Conservation (phyloP, 2,329 filamentous ascomycete species). For the Beauveria bassiana region DNA sequence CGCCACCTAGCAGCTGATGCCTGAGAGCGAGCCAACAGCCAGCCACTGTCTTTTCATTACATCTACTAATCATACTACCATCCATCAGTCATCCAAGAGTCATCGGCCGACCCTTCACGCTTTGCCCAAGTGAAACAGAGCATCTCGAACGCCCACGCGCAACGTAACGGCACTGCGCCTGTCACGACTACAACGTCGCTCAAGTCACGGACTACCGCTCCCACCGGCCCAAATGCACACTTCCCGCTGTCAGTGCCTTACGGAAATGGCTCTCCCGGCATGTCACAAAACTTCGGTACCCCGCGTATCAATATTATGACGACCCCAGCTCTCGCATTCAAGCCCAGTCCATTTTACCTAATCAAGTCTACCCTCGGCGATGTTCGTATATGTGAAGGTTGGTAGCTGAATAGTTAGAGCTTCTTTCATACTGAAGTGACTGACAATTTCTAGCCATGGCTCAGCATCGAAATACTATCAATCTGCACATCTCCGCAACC, state of each 20-base stretch:
- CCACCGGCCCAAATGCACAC: slow-evolving; percentile 11
- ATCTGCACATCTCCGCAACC: slow-evolving; percentile 38
- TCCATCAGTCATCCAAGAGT: slow-evolving; percentile 34
- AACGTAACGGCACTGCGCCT: slow-evolving; percentile 21
- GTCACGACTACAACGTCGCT: slow-evolving; percentile 15
- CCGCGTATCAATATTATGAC: slow-evolving; percentile 14
- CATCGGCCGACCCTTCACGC: slow-evolving; percentile 29
- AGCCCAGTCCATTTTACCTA: slow-evolving; percentile 78
- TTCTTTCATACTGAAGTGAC: not conserved
- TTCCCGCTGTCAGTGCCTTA: slow-evolving; percentile 5
- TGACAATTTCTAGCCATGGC: slow-evolving; percentile 46
- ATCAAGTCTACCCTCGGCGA: slow-evolving; percentile 58
- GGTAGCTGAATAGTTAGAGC: slow-evolving; percentile 5
- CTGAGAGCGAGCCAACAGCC: not conserved
- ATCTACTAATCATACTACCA: not conserved
- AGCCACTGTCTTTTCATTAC: not conserved
- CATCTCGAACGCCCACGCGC: slow-evolving; percentile 27
- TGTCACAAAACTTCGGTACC: slow-evolving; percentile 7
- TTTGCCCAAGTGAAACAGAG: slow-evolving; percentile 38
- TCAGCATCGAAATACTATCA: slow-evolving; percentile 42
- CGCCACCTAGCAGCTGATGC: not conserved
- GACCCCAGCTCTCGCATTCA: slow-evolving; percentile 34
- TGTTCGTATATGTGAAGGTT: slow-evolving; percentile 66
- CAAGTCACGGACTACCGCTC: slow-evolving; percentile 12
- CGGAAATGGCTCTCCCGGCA: not conserved